Conservation (phyloP, 2,329 filamentous ascomycete genomes). For the Fusarium begoniae region DNA sequence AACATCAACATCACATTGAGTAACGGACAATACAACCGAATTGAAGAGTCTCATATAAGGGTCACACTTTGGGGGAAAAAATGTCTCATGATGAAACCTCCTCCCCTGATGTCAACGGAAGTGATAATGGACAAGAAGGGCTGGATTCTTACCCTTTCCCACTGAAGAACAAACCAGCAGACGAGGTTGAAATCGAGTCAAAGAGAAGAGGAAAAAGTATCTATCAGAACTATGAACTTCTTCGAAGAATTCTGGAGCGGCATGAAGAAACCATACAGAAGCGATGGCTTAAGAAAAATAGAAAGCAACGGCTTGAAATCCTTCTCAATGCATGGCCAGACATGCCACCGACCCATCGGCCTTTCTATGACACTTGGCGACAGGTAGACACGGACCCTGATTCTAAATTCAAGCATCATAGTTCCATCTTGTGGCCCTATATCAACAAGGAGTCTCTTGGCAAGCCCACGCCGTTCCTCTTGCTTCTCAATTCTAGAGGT, state of each 20-base stretch:
- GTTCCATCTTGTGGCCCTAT: not conserved
- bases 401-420: not conserved
- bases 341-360: not conserved
- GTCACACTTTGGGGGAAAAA: not conserved
- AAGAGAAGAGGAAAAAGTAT: not conserved
- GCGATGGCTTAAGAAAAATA: not conserved
- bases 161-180: not conserved
- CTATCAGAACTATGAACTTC: not conserved
- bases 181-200: not conserved
- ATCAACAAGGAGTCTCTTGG: not conserved
- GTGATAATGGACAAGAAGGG: no score
- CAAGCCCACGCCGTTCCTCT: not conserved
- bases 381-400: not conserved
- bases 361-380: not conserved
- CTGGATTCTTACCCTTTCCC: not conserved
- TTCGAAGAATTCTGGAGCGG: not conserved
- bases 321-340: not conserved
- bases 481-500: not conserved
- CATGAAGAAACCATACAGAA: not conserved
- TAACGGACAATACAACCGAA: not conserved
- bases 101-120: not conserved
- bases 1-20: not conserved
- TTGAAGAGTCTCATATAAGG: not conserved
- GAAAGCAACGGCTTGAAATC: not conserved
- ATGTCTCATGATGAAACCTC: not conserved